Conservation (phyloP, 2,329 filamentous ascomycete genomes). For the Aspergillus glaucus region DNA sequence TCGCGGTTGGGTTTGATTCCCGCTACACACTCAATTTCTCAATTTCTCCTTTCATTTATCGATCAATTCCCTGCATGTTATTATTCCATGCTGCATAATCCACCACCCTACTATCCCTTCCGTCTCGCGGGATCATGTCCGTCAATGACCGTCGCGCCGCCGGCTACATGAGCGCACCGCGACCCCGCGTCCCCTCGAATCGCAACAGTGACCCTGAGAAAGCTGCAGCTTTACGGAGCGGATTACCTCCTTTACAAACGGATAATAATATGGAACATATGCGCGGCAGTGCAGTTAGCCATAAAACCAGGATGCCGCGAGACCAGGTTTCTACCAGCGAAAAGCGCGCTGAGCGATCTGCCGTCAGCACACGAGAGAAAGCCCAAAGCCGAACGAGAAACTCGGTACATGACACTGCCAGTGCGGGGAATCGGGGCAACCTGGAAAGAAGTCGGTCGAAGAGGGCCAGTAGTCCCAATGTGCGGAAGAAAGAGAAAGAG, state of each 20-base stretch:
- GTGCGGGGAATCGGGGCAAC: constrained; percentile 27
- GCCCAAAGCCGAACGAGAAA: constrained; percentile 55
- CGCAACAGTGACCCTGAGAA: constrained; percentile 31
- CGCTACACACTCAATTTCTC: constrained; percentile 4
- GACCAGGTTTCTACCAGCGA: constrained; percentile 32
- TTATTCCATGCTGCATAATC: constrained; percentile 18
- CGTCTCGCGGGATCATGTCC: constrained; percentile 28
- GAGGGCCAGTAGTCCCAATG: constrained; percentile 19
- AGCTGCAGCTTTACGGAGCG: constrained; percentile 19
- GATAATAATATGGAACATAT: constrained; percentile 24
- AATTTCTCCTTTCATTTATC: constrained; percentile 5
- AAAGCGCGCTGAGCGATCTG: constrained; percentile 34
- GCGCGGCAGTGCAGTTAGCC: constrained; percentile 25
- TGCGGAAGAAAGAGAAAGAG: constrained; percentile 29
- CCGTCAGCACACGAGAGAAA: constrained; percentile 59
- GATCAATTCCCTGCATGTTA: neutral
- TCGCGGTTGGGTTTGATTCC: neutral
- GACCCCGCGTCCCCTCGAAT: constrained; percentile 37
- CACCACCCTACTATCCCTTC: constrained; percentile 9
- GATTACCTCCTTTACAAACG: constrained; percentile 24
- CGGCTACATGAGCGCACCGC: constrained; percentile 31
- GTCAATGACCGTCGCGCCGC: constrained; percentile 34
- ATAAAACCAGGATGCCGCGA: constrained; percentile 26
- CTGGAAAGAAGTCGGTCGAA: constrained; percentile 28
- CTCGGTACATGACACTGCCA: constrained; percentile 41